These are phyloP conservation scores for Penicillium roqueforti DNA, from an alignment of 495 filamentous ascomycete genomes.

Conservation along the genomic window DNA sequence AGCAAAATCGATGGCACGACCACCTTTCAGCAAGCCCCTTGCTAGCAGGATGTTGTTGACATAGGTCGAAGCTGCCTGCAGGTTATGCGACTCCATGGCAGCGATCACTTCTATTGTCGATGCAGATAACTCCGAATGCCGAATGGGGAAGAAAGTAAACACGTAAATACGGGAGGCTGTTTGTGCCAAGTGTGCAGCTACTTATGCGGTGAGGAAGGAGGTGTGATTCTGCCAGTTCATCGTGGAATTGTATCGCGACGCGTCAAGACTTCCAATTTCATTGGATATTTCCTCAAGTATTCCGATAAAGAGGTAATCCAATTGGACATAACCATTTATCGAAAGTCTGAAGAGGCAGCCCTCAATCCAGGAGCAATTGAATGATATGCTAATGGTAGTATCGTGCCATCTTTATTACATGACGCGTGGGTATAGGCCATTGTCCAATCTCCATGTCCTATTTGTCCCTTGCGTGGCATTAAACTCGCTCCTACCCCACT, in stretches of 20 bases:
- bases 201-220: neutral
- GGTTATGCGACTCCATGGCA: conserved; percentile 71
- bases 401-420: neutral
- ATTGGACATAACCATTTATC: neutral
- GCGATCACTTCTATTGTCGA: conserved; percentile 8
- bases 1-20: conserved; percentile 80
- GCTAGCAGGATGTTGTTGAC: conserved; percentile 95
- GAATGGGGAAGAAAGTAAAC: conserved; percentile 47
- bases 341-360: neutral
- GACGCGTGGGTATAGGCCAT: neutral
- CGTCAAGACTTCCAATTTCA: neutral
- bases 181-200: conserved; percentile 17
- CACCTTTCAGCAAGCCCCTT: conserved; percentile 80
- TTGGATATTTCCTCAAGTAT: neutral
- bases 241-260: neutral
- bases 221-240: neutral
- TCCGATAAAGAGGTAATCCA: neutral
- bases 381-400: neutral
- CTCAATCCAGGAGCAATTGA: neutral
- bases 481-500: neutral
- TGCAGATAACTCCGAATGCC: conserved; percentile 21
- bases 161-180: conserved; percentile 21
- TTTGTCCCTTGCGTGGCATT: neutral
- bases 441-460: neutral
- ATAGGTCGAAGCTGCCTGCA: conserved; percentile 85